Evolutionary conservation across 2,329 filamentous ascomycete genomes (phyloP).

Genomic region (Stenocarpella maydis): DNA sequence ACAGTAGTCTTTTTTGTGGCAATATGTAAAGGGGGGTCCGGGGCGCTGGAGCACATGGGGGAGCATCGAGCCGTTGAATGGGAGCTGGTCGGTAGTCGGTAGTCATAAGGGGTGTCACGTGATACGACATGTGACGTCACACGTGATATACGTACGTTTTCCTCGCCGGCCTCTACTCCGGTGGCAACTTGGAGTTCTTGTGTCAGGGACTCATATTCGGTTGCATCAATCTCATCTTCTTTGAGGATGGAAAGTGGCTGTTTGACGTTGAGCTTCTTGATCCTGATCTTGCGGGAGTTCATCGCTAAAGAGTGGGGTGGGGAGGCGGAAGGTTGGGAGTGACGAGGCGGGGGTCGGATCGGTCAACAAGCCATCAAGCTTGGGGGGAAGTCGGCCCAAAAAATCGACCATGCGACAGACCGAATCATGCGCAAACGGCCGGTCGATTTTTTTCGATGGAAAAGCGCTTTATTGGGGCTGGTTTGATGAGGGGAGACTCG

Average conservation of each 20-base stretch:
- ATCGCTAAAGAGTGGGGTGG: constrained; percentile 38
- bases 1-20: neutral
- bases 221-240: constrained; percentile 89
- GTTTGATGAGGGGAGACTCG: constrained; percentile 63
- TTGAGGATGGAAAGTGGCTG: constrained; percentile 85
- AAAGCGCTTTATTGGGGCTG: constrained; percentile 56
- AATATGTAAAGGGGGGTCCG: no score
- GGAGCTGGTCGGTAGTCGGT: no score
- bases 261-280: constrained; percentile 93
- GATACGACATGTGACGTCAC: constrained; percentile 35
- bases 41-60: no score
- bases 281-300: constrained; percentile 72
- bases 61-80: constrained; percentile 23
- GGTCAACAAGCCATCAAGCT: constrained; percentile 46
- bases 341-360: constrained; percentile 39
- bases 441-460: constrained; percentile 64
- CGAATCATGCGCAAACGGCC: constrained; percentile 60
- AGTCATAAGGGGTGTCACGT: constrained; percentile 34
- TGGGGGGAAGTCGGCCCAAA: constrained; percentile 67
- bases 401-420: constrained; percentile 71
- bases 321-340: constrained; percentile 34
- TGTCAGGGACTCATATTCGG: constrained; percentile 85
- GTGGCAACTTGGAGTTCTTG: constrained; percentile 89
- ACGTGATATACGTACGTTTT: constrained; percentile 85
- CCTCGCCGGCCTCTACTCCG: constrained; percentile 95